A percentile compares a stretch with the other conserved stretches of the same genome.
These are phyloP conservation scores for Penicillium sp. DNA, from an alignment of 2,329 filamentous ascomycete species.

Conservation along the genomic window DNA sequence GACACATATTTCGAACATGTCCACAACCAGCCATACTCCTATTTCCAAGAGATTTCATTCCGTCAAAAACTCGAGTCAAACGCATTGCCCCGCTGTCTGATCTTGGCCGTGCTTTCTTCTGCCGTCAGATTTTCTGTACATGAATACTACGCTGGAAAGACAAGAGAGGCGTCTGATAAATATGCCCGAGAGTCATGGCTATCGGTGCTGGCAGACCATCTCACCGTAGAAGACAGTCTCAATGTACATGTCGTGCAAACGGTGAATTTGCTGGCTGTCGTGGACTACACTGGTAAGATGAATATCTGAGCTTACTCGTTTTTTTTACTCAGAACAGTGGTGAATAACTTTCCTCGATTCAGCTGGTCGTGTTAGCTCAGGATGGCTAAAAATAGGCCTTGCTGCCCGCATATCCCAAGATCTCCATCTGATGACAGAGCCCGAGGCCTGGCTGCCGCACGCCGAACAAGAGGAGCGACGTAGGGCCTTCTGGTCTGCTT, in stretches of 20 bases:
- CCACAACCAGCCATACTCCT: constrained; percentile 46
- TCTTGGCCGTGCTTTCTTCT: constrained; percentile 38
- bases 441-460: constrained; percentile 19
- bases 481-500: constrained; percentile 38
- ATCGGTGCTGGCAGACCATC: constrained; percentile 39
- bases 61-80: constrained; percentile 31
- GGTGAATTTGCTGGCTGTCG: constrained; percentile 42
- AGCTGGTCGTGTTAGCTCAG: constrained; percentile 39
- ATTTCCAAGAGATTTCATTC: constrained; percentile 43
- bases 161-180: constrained; percentile 27
- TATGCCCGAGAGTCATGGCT: constrained; percentile 43
- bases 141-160: constrained; percentile 32
- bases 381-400: constrained; percentile 44
- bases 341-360: not conserved
- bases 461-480: constrained; percentile 36
- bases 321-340: not conserved
- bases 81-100: constrained; percentile 35
- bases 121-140: constrained; percentile 37
- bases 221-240: constrained; percentile 36
- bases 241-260: constrained; percentile 44
- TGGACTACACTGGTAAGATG: constrained; percentile 45
- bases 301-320: no score
- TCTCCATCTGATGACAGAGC: constrained; percentile 38
- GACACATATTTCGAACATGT: constrained; percentile 40
- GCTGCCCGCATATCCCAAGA: constrained; percentile 65